Conservation (phyloP, 306 rosid species). For the Crataegus laevigata region DNA sequence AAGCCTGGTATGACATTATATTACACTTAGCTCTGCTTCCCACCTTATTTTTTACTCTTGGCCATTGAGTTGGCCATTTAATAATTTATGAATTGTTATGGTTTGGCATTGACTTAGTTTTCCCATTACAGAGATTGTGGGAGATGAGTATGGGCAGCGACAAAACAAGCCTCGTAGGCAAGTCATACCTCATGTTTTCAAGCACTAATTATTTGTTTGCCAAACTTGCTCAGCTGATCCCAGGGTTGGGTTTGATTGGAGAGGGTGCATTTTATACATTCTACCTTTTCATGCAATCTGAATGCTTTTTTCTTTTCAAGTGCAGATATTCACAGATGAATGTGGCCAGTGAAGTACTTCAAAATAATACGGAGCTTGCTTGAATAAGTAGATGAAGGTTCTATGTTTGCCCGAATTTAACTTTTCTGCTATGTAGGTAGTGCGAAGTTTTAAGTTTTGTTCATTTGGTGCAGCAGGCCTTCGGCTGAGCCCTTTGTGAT, state of each 20-base stretch:
- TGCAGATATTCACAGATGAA: slow-evolving; percentile 98
- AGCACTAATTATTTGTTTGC: neutral
- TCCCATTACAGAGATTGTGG: slow-evolving; percentile 48
- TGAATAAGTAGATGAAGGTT: slow-evolving; percentile 66
- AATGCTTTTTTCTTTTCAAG: neutral
- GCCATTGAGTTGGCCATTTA: neutral
- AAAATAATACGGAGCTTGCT: slow-evolving; percentile 46
- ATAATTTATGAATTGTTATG: neutral
- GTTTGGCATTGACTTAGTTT: neutral
- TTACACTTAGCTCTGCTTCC: neutral
- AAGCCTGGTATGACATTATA: slow-evolving; percentile 51
- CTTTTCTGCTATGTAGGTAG: slow-evolving; percentile 17
- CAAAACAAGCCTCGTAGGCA: slow-evolving; percentile 91
- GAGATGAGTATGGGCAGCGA: slow-evolving; percentile 78
- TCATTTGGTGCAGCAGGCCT: slow-evolving; percentile 58
- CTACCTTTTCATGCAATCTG: slow-evolving; percentile 5
- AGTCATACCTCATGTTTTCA: slow-evolving; percentile 14
- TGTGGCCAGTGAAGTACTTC: slow-evolving; percentile 67
- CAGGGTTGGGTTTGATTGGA: neutral
- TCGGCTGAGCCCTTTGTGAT: slow-evolving; percentile 68
- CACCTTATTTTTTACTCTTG: neutral
- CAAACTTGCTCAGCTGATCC: neutral
- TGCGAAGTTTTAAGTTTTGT: slow-evolving; percentile 27
- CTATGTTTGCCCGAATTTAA: slow-evolving; percentile 7
- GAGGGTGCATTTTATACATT: neutral